Conservation (phyloP, 176 grass and related monocot genomes). For the Melocanna baccifera region DNA sequence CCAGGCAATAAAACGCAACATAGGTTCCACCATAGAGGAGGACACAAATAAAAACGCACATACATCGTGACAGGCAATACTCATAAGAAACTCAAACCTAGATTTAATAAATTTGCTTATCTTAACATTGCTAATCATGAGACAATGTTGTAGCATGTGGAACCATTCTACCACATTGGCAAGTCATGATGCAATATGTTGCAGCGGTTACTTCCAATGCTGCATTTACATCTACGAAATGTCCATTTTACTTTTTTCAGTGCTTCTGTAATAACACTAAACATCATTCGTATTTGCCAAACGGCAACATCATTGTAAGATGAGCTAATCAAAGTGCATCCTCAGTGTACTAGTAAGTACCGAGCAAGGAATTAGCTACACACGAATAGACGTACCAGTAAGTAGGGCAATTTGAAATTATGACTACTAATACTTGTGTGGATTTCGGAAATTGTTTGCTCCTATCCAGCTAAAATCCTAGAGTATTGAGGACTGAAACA, state of each 20-base stretch:
- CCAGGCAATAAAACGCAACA: background rate
- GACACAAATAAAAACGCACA: background rate
- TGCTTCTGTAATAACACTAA: background rate
- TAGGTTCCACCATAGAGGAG: background rate
- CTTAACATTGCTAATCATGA: background rate
- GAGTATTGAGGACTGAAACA: background rate
- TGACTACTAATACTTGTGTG: background rate
- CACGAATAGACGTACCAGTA: background rate
- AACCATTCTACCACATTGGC: background rate
- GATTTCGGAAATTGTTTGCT: background rate
- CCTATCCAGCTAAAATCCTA: background rate
- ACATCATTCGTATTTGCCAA: background rate
- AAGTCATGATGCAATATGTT: background rate
- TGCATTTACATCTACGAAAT: background rate
- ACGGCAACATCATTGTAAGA: background rate
- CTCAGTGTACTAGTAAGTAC: background rate
- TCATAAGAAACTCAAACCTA: background rate
- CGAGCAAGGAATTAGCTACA: background rate
- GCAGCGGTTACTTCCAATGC: background rate
- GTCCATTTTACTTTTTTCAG: background rate
- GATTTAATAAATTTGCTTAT: background rate
- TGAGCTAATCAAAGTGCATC: background rate
- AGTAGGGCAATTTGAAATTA: too few species aligned
- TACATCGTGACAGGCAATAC: background rate
- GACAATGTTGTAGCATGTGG: background rate